These are phyloP conservation scores for Vaccinium darrowii DNA, from an alignment of 148 eudicot species.

Conservation along the genomic window DNA sequence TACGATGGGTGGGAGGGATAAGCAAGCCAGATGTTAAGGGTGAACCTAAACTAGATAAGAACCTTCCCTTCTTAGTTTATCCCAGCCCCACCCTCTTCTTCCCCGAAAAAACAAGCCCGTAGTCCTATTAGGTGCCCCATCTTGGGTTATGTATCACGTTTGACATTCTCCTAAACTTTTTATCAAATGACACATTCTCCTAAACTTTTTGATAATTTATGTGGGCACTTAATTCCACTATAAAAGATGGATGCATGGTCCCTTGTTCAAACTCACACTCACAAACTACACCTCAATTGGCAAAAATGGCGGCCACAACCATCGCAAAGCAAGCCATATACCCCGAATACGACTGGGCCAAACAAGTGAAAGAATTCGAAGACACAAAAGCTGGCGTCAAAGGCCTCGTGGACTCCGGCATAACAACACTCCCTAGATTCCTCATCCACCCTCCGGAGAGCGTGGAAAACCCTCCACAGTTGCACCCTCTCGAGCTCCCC, in stretches of 20 bases:
- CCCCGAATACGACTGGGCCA: neutral
- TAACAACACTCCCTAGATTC: neutral
- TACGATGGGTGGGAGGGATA: too few relatives aligned
- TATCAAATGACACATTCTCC: too few relatives aligned
- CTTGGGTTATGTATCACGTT: too few relatives aligned
- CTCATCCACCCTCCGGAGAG: slow-evolving; percentile 11
- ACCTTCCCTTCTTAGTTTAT: too few relatives aligned
- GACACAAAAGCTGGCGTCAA: slow-evolving; percentile 39
- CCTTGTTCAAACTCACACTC: neutral
- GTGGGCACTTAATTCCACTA: neutral
- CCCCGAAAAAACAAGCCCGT: too few relatives aligned
- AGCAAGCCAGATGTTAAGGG: too few relatives aligned
- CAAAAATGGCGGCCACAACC: neutral
- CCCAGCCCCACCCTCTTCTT: too few relatives aligned
- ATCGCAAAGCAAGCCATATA: neutral
- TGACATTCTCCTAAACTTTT: too few relatives aligned
- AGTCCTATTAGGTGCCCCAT: too few relatives aligned
- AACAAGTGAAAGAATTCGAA: slow-evolving; percentile 28
- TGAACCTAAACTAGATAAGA: too few relatives aligned
- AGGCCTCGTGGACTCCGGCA: slow-evolving; percentile 32
- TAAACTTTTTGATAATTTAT: too few relatives aligned
- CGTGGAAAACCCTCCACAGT: neutral
- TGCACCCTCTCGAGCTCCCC: slow-evolving; percentile 30
- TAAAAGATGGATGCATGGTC: neutral
- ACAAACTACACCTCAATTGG: neutral